Evolutionary conservation across 1,284 basidiomycete genomes (phyloP).

Genomic region (Bjerkandera adusta): DNA sequence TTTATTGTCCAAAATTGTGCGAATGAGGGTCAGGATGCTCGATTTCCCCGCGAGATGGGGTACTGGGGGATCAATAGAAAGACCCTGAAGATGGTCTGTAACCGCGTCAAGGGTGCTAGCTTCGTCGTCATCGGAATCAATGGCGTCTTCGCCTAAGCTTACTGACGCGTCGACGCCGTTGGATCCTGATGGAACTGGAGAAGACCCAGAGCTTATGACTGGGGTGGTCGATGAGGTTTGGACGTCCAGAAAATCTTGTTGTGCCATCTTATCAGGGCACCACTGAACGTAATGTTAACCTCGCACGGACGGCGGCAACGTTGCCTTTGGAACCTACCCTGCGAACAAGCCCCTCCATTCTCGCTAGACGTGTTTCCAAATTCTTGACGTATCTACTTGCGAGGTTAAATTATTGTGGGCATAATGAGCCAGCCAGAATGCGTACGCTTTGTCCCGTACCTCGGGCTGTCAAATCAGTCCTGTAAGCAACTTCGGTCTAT

Average conservation of each 20-base stretch:
- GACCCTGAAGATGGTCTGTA: background rate
- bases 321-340: background rate
- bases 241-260: no score
- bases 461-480: background rate
- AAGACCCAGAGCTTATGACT: background rate
- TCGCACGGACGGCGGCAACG: background rate
- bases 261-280: conserved; percentile 48
- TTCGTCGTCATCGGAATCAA: conserved; percentile 3
- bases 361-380: conserved; percentile 1
- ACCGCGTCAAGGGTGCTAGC: background rate
- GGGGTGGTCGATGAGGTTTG: background rate
- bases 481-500: background rate
- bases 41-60: conserved; percentile 5
- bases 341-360: no score
- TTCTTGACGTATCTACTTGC: background rate
- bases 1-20: conserved; percentile 4
- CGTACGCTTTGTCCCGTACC: conserved; percentile 1
- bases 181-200: background rate
- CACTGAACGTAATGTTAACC: conserved; percentile 32
- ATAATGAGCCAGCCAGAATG: background rate
- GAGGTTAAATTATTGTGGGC: background rate
- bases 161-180: conserved; percentile 1
- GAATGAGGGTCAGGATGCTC: conserved; percentile 10
- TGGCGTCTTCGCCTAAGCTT: no score
- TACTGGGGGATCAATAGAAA: background rate